Percentiles rank a stretch among this genome's conserved stretches.
phyloP scores from a whole-genome alignment of 2,329 filamentous ascomycete species.

The Epichloe brachyelytri region DNA sequence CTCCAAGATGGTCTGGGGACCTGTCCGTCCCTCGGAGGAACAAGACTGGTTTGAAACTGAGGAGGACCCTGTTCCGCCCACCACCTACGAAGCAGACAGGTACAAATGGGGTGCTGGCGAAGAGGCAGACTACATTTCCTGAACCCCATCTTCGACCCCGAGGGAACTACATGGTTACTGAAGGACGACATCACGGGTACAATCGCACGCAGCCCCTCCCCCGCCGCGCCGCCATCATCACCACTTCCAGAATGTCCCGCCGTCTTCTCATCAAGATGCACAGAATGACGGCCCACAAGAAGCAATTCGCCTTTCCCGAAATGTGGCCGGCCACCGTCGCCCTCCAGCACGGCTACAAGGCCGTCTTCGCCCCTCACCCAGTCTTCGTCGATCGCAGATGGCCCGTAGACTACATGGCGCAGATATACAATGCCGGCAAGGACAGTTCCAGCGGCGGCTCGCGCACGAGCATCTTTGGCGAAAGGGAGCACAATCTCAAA shows the following conservation, averaged over 20 bases:
- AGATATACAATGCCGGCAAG: slow-evolving; percentile 66
- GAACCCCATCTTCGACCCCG: slow-evolving; percentile 83
- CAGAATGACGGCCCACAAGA: slow-evolving; percentile 69
- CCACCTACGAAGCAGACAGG: slow-evolving; percentile 60
- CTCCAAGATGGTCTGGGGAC: slow-evolving; percentile 71
- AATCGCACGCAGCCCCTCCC: slow-evolving; percentile 45
- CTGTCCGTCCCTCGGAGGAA: slow-evolving; percentile 53
- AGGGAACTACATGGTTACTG: slow-evolving; percentile 73
- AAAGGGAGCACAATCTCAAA: slow-evolving; percentile 77
- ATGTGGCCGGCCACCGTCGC: slow-evolving; percentile 90
- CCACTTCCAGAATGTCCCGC: slow-evolving; percentile 70
- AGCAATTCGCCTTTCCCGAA: slow-evolving; percentile 86
- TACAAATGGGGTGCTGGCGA: slow-evolving; percentile 82
- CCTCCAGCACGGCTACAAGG: slow-evolving; percentile 85
- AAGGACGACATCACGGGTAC: slow-evolving; percentile 72
- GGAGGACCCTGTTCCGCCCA: slow-evolving; percentile 62
- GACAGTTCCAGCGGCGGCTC: slow-evolving; percentile 66
- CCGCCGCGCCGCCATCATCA: slow-evolving; percentile 81
- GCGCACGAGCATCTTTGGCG: slow-evolving; percentile 61
- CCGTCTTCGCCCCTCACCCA: slow-evolving; percentile 80
- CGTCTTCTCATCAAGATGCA: slow-evolving; percentile 80
- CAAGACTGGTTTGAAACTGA: slow-evolving; percentile 61
- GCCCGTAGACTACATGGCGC: slow-evolving; percentile 66
- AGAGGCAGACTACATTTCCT: slow-evolving; percentile 87
- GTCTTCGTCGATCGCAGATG: slow-evolving; percentile 79